Evolutionary conservation across 805 yeast genomes (phyloP), one percentile per base, ranked within the genome.

Genomic region (Helenozyma rhizophorensis): DNA sequence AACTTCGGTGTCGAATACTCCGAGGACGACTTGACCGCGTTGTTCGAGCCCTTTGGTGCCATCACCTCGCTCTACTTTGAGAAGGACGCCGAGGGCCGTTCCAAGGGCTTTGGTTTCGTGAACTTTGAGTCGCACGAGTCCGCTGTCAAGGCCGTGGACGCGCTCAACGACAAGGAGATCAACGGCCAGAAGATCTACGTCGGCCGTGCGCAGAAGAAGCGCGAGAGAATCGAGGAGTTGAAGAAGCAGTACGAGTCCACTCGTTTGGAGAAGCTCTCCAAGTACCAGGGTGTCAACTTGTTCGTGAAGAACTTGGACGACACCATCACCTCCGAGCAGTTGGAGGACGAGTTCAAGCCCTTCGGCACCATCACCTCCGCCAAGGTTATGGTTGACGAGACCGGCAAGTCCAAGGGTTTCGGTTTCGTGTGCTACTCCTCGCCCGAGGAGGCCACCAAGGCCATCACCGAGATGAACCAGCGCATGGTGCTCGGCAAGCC

Each of bases 381-480:
- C 51, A 88, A 84, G 71, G 94, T 90, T 50, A 90, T 93, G 97
- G 78, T 83, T 55, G 96, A 86, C 60, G 97, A 89, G 55, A 64
- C 78, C 43, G 97, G 95, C 54, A 87, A 87, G 71, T 87, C 97
- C 45, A 90, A 86, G 75, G 97, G 97, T 50, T 93, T 93, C 63
- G 98, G 98, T 58, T 93, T 93, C 62, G 98, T 93, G 52, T 88
- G 98, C 72, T 93, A 82, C 83, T 80, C 96, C 36, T 68, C 93
- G 46, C 96, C 97, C 58, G 98, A 93, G 68, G 98, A 93, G 78
- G 98, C 98, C 51, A 85, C 96, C 56, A 88, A 87, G 72, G 98
- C 98, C 48, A 87, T 90, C 63, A 76, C 90, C 53, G 98, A 90
- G 75, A 89, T 90, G 96, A 88, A 90, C 79, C 96, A 88, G 72